phyloP scores from a whole-genome alignment of 208 protist species.

The Crithidia expoeki region DNA sequence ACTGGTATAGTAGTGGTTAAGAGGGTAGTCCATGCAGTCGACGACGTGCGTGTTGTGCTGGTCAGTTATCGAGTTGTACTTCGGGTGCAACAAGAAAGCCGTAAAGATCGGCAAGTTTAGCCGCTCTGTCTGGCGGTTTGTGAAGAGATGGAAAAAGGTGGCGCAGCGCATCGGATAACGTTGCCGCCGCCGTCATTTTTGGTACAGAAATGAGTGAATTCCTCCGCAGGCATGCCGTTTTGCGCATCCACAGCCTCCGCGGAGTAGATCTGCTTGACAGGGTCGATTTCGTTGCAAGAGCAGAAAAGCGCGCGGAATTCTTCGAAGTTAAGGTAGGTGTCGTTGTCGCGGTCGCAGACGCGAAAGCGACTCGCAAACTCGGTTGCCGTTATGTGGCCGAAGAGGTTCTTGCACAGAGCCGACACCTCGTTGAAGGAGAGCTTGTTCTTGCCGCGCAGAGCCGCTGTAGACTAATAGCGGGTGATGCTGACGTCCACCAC shows the following conservation, averaged over 20 bases:
- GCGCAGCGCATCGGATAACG: slow-evolving; percentile 31
- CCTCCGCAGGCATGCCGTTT: slow-evolving; percentile 26
- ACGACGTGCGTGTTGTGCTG: slow-evolving; percentile 21
- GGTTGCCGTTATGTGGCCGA: slow-evolving; percentile 34
- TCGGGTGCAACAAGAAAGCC: slow-evolving; percentile 32
- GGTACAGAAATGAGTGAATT: slow-evolving; percentile 32
- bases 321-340: slow-evolving; percentile 35
- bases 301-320: slow-evolving; percentile 56
- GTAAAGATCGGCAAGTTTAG: slow-evolving; percentile 46
- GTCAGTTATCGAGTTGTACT: slow-evolving; percentile 26
- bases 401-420: slow-evolving; percentile 26
- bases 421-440: slow-evolving; percentile 34
- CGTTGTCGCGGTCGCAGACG: slow-evolving; percentile 32
- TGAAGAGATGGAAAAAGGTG: slow-evolving; percentile 41
- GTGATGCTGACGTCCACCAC: slow-evolving; percentile 13
- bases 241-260: not conserved
- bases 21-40: slow-evolving; percentile 80
- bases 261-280: slow-evolving; percentile 14
- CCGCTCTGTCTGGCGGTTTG: slow-evolving; percentile 23
- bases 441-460: slow-evolving; percentile 23
- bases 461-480: slow-evolving; percentile 28
- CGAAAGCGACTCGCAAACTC: slow-evolving; percentile 33
- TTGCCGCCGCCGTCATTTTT: slow-evolving; percentile 22
- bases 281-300: slow-evolving; percentile 35
- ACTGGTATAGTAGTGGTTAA: slow-evolving; percentile 91